Conservation (phyloP, 495 filamentous ascomycete genomes). For the Tricharina praecox region DNA sequence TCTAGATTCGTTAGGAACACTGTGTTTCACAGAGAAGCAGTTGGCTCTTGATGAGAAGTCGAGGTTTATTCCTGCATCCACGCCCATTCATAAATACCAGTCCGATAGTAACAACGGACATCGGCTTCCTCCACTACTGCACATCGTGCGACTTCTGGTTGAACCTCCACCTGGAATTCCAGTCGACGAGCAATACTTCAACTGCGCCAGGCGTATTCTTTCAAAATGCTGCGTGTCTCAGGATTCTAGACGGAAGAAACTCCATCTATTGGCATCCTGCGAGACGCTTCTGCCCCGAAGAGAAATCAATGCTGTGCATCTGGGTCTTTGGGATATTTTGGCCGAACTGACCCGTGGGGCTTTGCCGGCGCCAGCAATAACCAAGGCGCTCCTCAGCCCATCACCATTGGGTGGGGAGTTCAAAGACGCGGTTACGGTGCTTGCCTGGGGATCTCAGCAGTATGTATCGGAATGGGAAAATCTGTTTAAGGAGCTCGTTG, state of each 20-base stretch:
- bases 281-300: conserved; percentile 16
- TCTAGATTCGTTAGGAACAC: conserved; percentile 47
- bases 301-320: conserved; percentile 11
- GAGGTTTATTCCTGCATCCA: conserved; percentile 31
- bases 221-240: conserved; percentile 33
- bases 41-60: conserved; percentile 33
- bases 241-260: conserved; percentile 28
- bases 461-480: conserved; percentile 39
- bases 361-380: conserved; percentile 22
- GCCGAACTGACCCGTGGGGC: conserved; percentile 25
- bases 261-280: conserved; percentile 19
- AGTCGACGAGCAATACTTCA: conserved; percentile 31
- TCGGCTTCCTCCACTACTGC: conserved; percentile 32
- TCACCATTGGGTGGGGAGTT: conserved; percentile 39
- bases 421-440: conserved; percentile 48
- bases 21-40: conserved; percentile 66
- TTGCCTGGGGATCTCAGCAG: conserved; percentile 44
- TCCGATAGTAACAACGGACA: conserved; percentile 29
- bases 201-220: conserved; percentile 31
- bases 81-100: conserved; percentile 34
- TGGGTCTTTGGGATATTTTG: conserved; percentile 29
- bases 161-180: conserved; percentile 29
- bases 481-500: conserved; percentile 41
- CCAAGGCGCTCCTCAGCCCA: conserved; percentile 11
- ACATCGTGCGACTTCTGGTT: conserved; percentile 36